phyloP scores from a whole-genome alignment of 768 basidiomycete species.

The Piloderma croceum region DNA sequence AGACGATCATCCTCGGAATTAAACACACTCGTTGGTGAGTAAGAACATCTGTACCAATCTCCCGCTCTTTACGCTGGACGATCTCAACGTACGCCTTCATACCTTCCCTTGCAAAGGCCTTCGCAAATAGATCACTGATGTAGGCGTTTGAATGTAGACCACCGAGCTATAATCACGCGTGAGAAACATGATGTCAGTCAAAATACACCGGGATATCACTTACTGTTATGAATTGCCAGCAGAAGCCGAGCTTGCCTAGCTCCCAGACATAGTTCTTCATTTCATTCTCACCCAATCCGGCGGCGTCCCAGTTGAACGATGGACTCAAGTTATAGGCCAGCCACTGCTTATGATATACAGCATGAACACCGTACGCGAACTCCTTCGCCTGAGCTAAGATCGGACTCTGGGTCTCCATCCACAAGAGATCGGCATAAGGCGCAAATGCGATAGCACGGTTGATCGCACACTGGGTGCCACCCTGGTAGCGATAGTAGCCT shows the following conservation, averaged over 20 bases:
- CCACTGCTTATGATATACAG: constrained; percentile 85
- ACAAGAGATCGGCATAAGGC: constrained; percentile 86
- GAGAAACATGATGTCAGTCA: constrained; percentile 5
- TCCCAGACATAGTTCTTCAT: constrained; percentile 92
- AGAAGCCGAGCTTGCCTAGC: constrained; percentile 91
- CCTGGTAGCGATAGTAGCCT: constrained; percentile 96
- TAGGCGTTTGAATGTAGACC: constrained; percentile 97
- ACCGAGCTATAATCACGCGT: constrained; percentile 79
- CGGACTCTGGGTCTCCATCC: constrained; percentile 98
- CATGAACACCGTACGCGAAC: constrained; percentile 85
- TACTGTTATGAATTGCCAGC: constrained; percentile 99
- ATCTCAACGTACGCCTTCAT: constrained; percentile 99
- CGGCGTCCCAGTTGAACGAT: constrained; percentile 92
- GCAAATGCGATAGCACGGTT: constrained; percentile 90
- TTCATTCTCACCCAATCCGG: constrained; percentile 77
- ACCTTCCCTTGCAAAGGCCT: constrained; percentile 84
- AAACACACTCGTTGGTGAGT: constrained; percentile 86
- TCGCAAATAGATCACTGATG: constrained; percentile 90
- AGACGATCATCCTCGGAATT: neutral
- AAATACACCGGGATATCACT: constrained; percentile 22
- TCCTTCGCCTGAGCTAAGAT: constrained; percentile 88
- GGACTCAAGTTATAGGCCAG: constrained; percentile 94
- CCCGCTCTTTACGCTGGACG: constrained; percentile 86
- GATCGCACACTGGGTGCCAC: constrained; percentile 91
- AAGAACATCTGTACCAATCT: constrained; percentile 91